A percentile compares a stretch with the other conserved stretches of the same genome.
Evolutionary conservation across 2,329 filamentous ascomycete genomes (phyloP).

Genomic region (Ophiocordyceps camponoti-floridani): DNA sequence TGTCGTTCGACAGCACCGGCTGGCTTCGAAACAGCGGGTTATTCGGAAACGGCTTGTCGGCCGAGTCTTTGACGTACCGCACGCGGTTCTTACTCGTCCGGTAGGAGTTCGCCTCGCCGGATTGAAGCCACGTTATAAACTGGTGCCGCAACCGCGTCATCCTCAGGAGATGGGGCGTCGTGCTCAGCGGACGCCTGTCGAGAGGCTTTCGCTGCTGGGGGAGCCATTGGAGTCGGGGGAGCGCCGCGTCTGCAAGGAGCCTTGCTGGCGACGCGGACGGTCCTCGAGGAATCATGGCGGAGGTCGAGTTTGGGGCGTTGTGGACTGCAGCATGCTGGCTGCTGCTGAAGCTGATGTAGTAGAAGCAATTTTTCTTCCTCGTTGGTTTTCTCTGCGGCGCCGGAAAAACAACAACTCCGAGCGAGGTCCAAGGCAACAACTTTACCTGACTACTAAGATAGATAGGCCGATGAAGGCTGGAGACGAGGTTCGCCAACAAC

Average conservation of each 20-base stretch:
- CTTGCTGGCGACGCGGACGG: neutral
- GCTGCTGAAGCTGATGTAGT: neutral
- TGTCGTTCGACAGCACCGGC: slow-evolving; percentile 52
- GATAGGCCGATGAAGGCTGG: no score
- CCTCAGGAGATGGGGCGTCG: slow-evolving; percentile 19
- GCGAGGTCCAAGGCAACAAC: no score
- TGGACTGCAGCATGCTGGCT: neutral
- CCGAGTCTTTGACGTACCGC: slow-evolving; percentile 17
- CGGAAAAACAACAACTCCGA: no score
- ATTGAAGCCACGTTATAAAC: slow-evolving; percentile 21
- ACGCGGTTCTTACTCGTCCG: slow-evolving; percentile 10
- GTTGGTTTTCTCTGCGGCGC: neutral
- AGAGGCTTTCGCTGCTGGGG: slow-evolving; percentile 7
- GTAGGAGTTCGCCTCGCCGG: slow-evolving; percentile 7
- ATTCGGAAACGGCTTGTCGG: slow-evolving; percentile 49
- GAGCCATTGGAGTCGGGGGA: slow-evolving; percentile 1
- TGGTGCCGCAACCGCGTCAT: slow-evolving; percentile 16
- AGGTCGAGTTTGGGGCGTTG: neutral
- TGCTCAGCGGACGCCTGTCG: slow-evolving; percentile 17
- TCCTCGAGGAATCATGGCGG: neutral
- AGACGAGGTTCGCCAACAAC: no score
- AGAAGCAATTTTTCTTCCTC: neutral
- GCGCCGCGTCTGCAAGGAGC: neutral
- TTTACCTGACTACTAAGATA: no score
- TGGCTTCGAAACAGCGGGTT: slow-evolving; percentile 57